These are phyloP conservation scores for Syzygium oleosum DNA, from an alignment of 345 rosid genomes.

Conservation along the genomic window DNA sequence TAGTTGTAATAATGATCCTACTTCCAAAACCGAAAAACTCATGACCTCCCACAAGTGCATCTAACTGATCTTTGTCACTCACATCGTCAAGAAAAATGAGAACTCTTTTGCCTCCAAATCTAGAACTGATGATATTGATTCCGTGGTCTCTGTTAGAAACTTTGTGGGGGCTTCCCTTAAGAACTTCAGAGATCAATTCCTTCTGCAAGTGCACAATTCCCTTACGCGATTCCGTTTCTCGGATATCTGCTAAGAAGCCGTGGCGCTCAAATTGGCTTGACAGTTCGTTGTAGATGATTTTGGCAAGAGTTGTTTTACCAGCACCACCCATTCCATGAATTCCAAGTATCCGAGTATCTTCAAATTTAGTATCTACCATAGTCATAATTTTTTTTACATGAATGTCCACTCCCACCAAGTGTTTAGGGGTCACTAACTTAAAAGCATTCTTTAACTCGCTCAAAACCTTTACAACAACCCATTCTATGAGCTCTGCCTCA, in stretches of 20 bases:
- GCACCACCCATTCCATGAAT: background rate
- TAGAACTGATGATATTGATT: background rate
- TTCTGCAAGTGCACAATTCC: background rate
- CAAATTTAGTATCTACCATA: background rate
- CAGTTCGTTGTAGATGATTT: background rate
- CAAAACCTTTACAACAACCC: background rate
- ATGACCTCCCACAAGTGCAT: background rate
- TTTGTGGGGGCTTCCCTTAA: too few relatives aligned
- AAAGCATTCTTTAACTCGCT: background rate
- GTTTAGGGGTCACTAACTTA: background rate
- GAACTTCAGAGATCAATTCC: background rate
- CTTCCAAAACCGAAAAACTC: background rate
- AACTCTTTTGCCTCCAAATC: background rate
- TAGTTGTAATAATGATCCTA: constrained; percentile 2
- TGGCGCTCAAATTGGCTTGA: background rate
- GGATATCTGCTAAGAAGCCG: background rate
- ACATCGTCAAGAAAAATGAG: background rate
- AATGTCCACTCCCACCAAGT: background rate
- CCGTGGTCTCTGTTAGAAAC: background rate
- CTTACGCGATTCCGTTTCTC: background rate
- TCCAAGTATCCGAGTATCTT: background rate
- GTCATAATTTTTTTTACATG: background rate
- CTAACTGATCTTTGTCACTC: background rate
- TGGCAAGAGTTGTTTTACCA: background rate
- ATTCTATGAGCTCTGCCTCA: background rate